Percentiles rank a stretch among this genome's conserved stretches.
These are phyloP conservation scores for Aureobasidium sp. DNA, from an alignment of 2,329 filamentous ascomycete genomes.

Conservation along the genomic window DNA sequence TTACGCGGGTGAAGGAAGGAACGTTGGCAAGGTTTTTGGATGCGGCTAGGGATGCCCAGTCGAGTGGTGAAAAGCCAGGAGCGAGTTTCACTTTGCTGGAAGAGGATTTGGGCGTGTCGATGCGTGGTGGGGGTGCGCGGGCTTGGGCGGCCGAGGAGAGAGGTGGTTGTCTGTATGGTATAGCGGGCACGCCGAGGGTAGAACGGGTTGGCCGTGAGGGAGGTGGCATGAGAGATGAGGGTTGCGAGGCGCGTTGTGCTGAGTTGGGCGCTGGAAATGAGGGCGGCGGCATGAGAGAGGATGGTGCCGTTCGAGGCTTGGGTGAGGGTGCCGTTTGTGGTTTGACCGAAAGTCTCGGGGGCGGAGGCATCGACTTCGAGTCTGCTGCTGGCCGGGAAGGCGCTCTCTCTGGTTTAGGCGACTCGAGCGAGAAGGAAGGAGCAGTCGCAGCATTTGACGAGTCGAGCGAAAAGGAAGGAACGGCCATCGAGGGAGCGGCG, in stretches of 20 bases:
- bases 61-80: conserved; percentile 89
- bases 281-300: conserved; percentile 28
- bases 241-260: conserved; percentile 32
- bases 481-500: conserved; percentile 9
- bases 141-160: conserved; percentile 22
- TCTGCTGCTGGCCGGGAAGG: conserved; percentile 29
- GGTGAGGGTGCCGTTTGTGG: background rate
- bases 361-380: conserved; percentile 28
- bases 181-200: conserved; percentile 31
- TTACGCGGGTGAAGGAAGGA: conserved; percentile 57
- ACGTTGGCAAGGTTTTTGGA: conserved; percentile 43
- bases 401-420: too few relatives aligned
- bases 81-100: conserved; percentile 63
- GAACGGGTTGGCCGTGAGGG: conserved; percentile 16
- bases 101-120: conserved; percentile 32
- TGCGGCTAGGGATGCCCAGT: conserved; percentile 84
- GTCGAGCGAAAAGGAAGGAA: conserved; percentile 15
- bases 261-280: conserved; percentile 39
- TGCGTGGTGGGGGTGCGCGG: conserved; percentile 22
- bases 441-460: conserved; percentile 16
- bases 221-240: conserved; percentile 21
- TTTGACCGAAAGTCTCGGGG: background rate
- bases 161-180: conserved; percentile 36
- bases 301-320: conserved; percentile 12
- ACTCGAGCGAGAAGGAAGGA: conserved; percentile 26